Conservation (phyloP, 2,329 filamentous ascomycete species). For the Paecilomyces fulvus region DNA sequence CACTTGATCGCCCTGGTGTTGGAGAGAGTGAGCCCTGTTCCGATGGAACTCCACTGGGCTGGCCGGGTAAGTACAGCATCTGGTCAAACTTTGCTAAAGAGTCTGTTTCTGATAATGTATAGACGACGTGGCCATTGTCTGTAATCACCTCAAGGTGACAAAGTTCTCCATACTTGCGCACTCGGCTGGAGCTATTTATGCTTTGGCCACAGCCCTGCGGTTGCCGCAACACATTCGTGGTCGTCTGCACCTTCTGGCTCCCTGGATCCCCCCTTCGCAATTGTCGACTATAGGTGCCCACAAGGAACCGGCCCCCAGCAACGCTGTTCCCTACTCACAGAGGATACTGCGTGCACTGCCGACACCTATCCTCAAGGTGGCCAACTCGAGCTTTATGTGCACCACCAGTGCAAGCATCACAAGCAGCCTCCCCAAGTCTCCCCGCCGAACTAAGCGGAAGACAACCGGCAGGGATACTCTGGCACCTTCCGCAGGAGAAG, state of each 20-base stretch:
- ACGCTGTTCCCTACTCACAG: constrained; percentile 84
- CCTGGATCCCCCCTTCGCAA: constrained; percentile 87
- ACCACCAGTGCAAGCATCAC: constrained; percentile 82
- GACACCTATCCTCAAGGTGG: constrained; percentile 82
- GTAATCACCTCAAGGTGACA: constrained; percentile 80
- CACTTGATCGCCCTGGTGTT: constrained; percentile 86
- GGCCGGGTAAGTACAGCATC: constrained; percentile 62
- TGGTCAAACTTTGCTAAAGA: constrained; percentile 13
- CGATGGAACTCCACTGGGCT: constrained; percentile 79
- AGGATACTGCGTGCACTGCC: constrained; percentile 83
- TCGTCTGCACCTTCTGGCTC: constrained; percentile 85
- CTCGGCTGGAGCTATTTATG: constrained; percentile 96
- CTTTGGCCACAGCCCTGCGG: constrained; percentile 83
- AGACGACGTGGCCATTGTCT: constrained; percentile 87
- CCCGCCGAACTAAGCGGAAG: constrained; percentile 54
- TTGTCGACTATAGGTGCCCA: constrained; percentile 70
- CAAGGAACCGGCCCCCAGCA: constrained; percentile 67
- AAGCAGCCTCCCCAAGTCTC: constrained; percentile 62
- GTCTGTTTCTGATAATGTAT: constrained; percentile 25
- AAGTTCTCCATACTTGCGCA: constrained; percentile 96
- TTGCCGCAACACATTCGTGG: constrained; percentile 96
- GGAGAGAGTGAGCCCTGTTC: constrained; percentile 82
- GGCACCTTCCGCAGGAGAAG: constrained; percentile 41
- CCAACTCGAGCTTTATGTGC: constrained; percentile 92
- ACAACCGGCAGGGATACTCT: constrained; percentile 29